phyloP scores from a whole-genome alignment of 768 basidiomycete genomes.

The Steccherinum ochraceum region DNA sequence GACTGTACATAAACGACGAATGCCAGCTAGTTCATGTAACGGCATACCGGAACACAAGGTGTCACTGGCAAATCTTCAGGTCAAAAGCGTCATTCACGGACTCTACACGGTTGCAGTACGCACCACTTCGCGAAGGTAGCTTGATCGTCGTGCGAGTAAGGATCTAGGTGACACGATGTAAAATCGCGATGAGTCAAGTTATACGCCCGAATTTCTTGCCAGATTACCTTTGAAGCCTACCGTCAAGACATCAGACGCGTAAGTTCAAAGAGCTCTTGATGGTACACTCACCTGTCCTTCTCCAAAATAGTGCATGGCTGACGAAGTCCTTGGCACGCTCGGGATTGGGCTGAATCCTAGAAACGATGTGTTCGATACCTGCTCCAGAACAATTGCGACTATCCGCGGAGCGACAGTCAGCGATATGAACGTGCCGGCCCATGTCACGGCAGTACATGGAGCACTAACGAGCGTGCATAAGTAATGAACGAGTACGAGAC shows the following conservation, averaged over 20 bases:
- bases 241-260: background rate
- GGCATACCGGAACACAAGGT: constrained; percentile 42
- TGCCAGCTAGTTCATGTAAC: background rate
- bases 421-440: constrained; percentile 53
- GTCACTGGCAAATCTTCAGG: no score
- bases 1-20: no score
- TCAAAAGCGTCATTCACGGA: no score
- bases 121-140: constrained; percentile 49
- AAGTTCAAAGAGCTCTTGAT: background rate
- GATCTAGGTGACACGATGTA: constrained; percentile 34
- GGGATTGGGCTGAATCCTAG: constrained; percentile 40
- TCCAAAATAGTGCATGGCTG: constrained; percentile 51
- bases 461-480: constrained; percentile 26
- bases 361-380: constrained; percentile 40
- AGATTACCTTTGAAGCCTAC: constrained; percentile 49
- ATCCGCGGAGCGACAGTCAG: constrained; percentile 42
- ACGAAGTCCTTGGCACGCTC: constrained; percentile 45
- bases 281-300: constrained; percentile 41
- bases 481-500: background rate
- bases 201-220: no score
- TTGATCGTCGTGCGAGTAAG: constrained; percentile 55
- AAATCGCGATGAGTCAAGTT: no score
- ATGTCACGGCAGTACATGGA: constrained; percentile 47
- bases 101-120: background rate
- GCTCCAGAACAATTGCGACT: constrained; percentile 32